Evolutionary conservation across 257 asterid species (phyloP).

Genomic region (Oldenlandia corymbosa): DNA sequence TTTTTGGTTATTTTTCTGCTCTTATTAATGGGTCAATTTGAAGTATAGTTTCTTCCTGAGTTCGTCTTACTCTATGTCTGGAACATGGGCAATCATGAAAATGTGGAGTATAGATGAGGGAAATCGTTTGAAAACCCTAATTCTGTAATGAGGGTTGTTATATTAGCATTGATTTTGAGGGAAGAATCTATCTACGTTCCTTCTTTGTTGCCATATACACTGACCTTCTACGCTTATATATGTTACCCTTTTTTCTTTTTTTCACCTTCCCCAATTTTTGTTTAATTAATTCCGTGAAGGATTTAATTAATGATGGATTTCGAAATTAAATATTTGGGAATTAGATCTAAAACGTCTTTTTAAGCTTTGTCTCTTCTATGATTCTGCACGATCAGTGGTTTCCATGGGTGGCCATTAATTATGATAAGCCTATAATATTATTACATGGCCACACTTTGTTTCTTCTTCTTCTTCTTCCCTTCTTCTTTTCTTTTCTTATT

Average conservation of each 20-base stretch:
- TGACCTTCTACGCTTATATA: neutral
- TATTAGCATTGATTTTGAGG: slow-evolving; percentile 1
- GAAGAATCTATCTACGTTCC: neutral
- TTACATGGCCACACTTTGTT: slow-evolving; percentile 5
- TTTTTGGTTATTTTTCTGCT: neutral
- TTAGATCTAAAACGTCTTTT: slow-evolving; percentile 31
- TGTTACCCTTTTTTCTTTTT: neutral
- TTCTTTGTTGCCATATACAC: no score
- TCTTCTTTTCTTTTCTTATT: no score
- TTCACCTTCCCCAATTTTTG: neutral
- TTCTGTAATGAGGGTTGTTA: neutral
- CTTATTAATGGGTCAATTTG: no score
- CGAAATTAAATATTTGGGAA: slow-evolving; percentile 19
- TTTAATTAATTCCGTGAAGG: neutral
- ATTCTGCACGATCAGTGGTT: slow-evolving; percentile 59
- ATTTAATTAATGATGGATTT: slow-evolving; percentile 7
- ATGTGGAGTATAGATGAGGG: neutral
- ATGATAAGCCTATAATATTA: slow-evolving; percentile 8
- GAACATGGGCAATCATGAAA: no score
- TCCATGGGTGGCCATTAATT: slow-evolving; percentile 20
- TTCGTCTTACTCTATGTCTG: no score
- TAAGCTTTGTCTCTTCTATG: slow-evolving; percentile 44
- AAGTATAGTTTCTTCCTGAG: no score
- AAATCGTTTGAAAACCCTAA: slow-evolving; percentile 12
- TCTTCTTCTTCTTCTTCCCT: no score